Conservation (phyloP, 306 rosid species). For the Prunus davidiana region DNA sequence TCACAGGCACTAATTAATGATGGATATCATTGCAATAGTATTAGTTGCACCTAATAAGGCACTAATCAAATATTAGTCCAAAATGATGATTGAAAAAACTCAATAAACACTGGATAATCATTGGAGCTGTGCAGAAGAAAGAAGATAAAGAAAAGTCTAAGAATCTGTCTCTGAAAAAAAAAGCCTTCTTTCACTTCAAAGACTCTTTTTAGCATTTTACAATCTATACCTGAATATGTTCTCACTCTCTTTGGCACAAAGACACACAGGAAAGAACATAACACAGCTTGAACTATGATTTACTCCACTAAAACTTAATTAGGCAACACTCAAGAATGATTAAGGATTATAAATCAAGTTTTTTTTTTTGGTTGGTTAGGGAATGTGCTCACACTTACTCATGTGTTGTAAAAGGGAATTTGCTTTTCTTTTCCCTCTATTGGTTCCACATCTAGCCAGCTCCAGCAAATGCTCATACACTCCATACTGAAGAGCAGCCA, state of each 20-base stretch:
- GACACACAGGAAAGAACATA: background rate
- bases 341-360: background rate
- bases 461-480: conserved; percentile 65
- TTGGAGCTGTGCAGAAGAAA: conserved; percentile 2
- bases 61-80: too few relatives aligned
- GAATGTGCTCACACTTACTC: conserved; percentile 69
- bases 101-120: background rate
- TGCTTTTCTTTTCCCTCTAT: conserved; percentile 82
- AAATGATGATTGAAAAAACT: background rate
- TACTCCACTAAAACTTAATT: background rate
- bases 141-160: background rate
- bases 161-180: background rate
- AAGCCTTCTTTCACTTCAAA: background rate
- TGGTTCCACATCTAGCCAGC: conserved; percentile 63
- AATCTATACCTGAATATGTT: background rate
- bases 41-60: too few relatives aligned
- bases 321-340: conserved; percentile 5
- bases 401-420: conserved; percentile 64
- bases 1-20: background rate
- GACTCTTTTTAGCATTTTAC: conserved; percentile 3
- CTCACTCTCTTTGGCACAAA: too few relatives aligned
- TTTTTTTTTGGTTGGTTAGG: conserved; percentile 3
- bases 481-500: conserved; percentile 82
- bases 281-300: background rate
- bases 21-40: background rate